A percentile compares a stretch with the other conserved stretches of the same genome.
phyloP scores from a whole-genome alignment of 1,139 yeast genomes.

The Suhomyces bribrorum region DNA sequence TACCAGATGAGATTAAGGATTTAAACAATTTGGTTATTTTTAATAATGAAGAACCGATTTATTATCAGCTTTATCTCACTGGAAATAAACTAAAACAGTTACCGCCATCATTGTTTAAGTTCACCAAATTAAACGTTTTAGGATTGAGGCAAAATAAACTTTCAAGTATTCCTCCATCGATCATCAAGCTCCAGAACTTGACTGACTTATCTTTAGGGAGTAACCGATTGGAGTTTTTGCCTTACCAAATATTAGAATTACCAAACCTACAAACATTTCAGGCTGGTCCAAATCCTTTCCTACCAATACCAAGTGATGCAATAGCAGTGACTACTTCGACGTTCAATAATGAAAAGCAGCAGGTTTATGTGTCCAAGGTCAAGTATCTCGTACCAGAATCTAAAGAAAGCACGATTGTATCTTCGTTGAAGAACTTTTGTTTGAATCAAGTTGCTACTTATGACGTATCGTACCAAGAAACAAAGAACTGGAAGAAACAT shows the following conservation, averaged over 20 bases:
- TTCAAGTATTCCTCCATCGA: constrained; percentile 52
- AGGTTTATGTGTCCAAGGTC: constrained; percentile 29
- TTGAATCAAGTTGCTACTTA: constrained; percentile 47
- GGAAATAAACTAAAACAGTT: constrained; percentile 51
- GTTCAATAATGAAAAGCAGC: constrained; percentile 14
- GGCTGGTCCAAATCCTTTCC: constrained; percentile 48
- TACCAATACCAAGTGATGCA: constrained; percentile 34
- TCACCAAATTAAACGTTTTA: constrained; percentile 53
- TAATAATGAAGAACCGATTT: constrained; percentile 30
- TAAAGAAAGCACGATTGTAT: constrained; percentile 16
- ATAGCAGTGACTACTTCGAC: constrained; percentile 17
- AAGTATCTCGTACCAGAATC: constrained; percentile 15
- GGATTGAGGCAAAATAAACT: constrained; percentile 55
- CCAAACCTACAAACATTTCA: constrained; percentile 46
- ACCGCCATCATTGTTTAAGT: constrained; percentile 53
- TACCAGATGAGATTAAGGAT: constrained; percentile 61
- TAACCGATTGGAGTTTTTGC: constrained; percentile 53
- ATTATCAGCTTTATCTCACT: constrained; percentile 50
- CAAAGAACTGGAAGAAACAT: constrained; percentile 43
- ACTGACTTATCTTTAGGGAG: constrained; percentile 53
- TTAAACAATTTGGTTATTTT: constrained; percentile 49
- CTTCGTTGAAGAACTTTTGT: constrained; percentile 45
- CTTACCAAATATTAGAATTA: constrained; percentile 53
- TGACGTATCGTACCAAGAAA: constrained; percentile 46
- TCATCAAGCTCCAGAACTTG: constrained; percentile 44